Evolutionary conservation across 1,139 yeast genomes (phyloP), one percentile per base, ranked within the genome.

Genomic region (Saccharomyces uvarum): DNA sequence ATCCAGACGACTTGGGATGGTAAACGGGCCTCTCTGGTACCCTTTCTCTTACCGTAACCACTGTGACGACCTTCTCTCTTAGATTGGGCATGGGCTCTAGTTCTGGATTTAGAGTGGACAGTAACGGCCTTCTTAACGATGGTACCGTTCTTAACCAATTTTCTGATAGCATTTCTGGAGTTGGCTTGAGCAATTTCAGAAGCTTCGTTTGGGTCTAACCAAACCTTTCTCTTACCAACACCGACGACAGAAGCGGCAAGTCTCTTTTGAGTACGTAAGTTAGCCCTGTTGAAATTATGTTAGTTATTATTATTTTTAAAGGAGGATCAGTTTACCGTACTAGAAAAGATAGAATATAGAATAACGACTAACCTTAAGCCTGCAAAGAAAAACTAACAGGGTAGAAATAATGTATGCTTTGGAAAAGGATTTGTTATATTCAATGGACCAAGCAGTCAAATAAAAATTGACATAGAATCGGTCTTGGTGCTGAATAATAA

Each of bases 21-120:
- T 95, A 93, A 88, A 84, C 99, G 91, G 70, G 99, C 99, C 78
- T 93, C 96, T 77, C 87, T 90, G 81, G 99, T 93, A 93, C 99
- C 99, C 88, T 93, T 93, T 86, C 99, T 90, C 89, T 93, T 93
- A 93, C 99, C 99, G 90, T 84, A 88, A 84, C 99, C 99, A 80
- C 88, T 86, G 90, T 93, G 99, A 84, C 99, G 95, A 81, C 99
- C 99, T 74, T 84, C 85, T 79, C 91, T 85, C 86, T 90, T 91
- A 76, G 98, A 90, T 81, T 88, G 97, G 73, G 90, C 90, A 77
- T 88, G 82, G 73, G 95, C 96, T 82, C 98, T 89, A 73, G 98
- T 96, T 78, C 96, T 90, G 67, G 98, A 85, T 84, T 97, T 89
- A 72, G 99, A 93, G 89, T 91, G 98, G 73, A 90, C 89, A 72